Evolutionary conservation across 1,284 basidiomycete species (phyloP), one percentile per base, ranked within the genome.

Genomic region (Macrocybe sp.): DNA sequence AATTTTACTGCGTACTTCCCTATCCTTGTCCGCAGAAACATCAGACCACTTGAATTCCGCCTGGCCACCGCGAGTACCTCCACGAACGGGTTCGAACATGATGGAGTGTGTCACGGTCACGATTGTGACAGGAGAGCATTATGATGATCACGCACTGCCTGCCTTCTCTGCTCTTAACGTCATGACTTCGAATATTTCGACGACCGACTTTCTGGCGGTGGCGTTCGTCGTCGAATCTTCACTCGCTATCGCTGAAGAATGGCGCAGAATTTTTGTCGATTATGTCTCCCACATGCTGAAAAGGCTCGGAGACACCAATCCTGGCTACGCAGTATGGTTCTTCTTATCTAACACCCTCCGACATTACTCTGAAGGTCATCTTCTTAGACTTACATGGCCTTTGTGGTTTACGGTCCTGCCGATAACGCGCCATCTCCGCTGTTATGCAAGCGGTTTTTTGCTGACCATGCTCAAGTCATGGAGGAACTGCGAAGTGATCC

Each of bases 31-130:
- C 49, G 88, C 85, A 43, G 86, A 85, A 29, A 95, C 91, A 59
- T 92, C 89, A 3, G 87, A 69, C 92, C 92, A 94, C 65, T 92
- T 92, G 73, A 95, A 95, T 59, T 94, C 89, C 37, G 85, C 92
- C 58, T 90, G 87, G 2, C 92, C 92, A 37, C 92, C 92, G 54
- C 92, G 81, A 16, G 86, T 93, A 8, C 91, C 92, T 56, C 87
- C 89, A 50, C 88, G 78, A 35, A 88, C 80, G 8, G 89, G 88
- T 63, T 89, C 87, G 55, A 85, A 89, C 87, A 89, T 86, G 31
- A 39, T 55, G 36, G 29, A 36, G 11, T 35, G 31, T 22, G 32
- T 28, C 29, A 38, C 12, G 28, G 42, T 34, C 46, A 30, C 32
- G 28, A 6, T 45, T 31, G 37, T 22, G 22, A 22, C 22, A 22